Percentiles rank a stretch among this genome's conserved stretches.
Conservation (phyloP, 2,329 filamentous ascomycete species). For the Aspergillus sp. region DNA sequence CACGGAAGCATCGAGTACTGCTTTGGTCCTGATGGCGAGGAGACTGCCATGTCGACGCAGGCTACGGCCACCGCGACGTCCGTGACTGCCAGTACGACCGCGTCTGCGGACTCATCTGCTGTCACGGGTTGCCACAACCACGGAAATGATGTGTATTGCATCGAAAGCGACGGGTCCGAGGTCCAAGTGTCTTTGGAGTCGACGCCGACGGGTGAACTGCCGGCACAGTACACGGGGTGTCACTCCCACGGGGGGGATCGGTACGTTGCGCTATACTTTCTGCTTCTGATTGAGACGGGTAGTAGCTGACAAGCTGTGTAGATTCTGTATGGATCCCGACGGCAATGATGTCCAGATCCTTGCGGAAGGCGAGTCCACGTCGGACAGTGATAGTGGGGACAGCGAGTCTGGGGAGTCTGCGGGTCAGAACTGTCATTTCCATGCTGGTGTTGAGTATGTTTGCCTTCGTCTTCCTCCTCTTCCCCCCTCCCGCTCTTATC, state of each 20-base stretch:
- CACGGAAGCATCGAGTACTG: slow-evolving; percentile 33
- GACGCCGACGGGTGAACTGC: slow-evolving; percentile 57
- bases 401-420: slow-evolving; percentile 5
- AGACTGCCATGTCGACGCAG: slow-evolving; percentile 19
- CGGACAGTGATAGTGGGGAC: slow-evolving; percentile 13
- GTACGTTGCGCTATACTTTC: slow-evolving; percentile 39
- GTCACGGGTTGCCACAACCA: slow-evolving; percentile 57
- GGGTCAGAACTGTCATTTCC: slow-evolving; percentile 64
- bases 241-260: slow-evolving; percentile 60
- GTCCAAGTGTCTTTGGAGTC: slow-evolving; percentile 42
- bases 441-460: slow-evolving; percentile 71
- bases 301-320: slow-evolving; percentile 27
- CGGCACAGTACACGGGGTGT: slow-evolving; percentile 64
- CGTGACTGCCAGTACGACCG: slow-evolving; percentile 28
- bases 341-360: slow-evolving; percentile 63
- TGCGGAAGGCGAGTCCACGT: slow-evolving; percentile 31
- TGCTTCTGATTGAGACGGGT: background rate
- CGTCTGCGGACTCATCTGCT: slow-evolving; percentile 42
- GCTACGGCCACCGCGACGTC: slow-evolving; percentile 14
- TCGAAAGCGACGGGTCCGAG: slow-evolving; percentile 35
- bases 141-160: slow-evolving; percentile 36
- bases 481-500: too few relatives aligned
- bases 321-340: slow-evolving; percentile 61
- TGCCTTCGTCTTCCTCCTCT: too few relatives aligned
- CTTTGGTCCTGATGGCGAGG: slow-evolving; percentile 29